Base-by-base conservation (phyloP, 2,329 filamentous ascomycete species). In the Bipolaris bicolor region DNA sequence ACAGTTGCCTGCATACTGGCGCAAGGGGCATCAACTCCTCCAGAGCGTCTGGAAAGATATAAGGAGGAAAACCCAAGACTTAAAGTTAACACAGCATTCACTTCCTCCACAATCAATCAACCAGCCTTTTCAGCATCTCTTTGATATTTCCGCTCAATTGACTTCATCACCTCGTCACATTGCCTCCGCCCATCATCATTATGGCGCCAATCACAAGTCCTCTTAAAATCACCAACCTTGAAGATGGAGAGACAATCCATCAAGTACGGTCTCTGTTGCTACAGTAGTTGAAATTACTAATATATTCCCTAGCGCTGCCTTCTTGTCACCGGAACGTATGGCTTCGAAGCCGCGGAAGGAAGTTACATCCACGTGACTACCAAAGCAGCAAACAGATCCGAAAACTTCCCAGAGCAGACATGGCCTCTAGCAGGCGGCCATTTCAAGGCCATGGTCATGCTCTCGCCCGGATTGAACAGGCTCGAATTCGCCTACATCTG, bases 381-480 rank as follows among this genome's bases (percentile, higher is more conserved):
- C n/a, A 62, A 51, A 7, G 57, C 55, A 3, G 58, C 60, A 2
- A 62, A 65, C 34, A 54, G 57, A 18, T 47, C 53, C 18, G 68
- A 75, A 33, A 57, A 60, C 1, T 72, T 73, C 45, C 60, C 64
- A 10, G 63, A 64, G 16, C 67, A 69, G 46, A 64, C 61, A 6
- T 80, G 81, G 66, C 73, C 71, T 0, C 58, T 72, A 29, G 70
- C 66, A 33, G 69, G 60, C n/a, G 68, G 70, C n/a, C 29, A 57
- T 26, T 74, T 72, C 67, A 73, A 72, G 49, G 70, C 72, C 10
- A 56, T 74, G 5, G 64, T 74, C 31, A 65, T 74, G 55, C 67
- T 75, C 0, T 66, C 67, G 2, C 64, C 66, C 2, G 71, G 71
- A 11, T 33, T 52, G 5, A 75, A 73, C 29, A 61, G 44, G 6